Evolutionary conservation across 2,329 filamentous ascomycete species (phyloP), one percentile per base, ranked within the genome.

Genomic region (Neoarthrinium moseri): DNA sequence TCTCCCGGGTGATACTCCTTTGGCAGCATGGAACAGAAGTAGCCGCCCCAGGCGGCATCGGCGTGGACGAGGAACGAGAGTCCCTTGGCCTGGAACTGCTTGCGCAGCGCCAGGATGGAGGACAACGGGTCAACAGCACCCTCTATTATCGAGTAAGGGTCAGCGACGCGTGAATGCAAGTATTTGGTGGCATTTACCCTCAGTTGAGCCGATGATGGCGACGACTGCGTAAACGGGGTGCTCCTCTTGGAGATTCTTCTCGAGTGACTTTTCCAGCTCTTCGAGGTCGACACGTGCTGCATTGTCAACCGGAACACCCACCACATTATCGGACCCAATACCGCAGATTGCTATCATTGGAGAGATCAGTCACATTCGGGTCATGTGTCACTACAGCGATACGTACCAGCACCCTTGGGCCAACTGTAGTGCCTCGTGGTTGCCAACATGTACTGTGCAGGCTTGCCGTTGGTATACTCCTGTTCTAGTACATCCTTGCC

Each of bases 21-120:
- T 1, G 64, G 67, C 15, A 76, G 23, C 70, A 74, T 74, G 0
- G 67, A 66, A 21, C 63, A 62, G 45, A 76, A 77, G 44, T 77
- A 77, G 0, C 73, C 73, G 15, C 73, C 72, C 73, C 73, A 77
- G 1, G 73, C 72, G 0, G 71, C 73, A 48, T 76, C 73, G 1
- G 62, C 69, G 42, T 75, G 73, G 6, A 77, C 59, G 0, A 72
- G 46, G 41, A 75, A 76, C 0, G 71, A 73, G 0, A 76, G 53
- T 0, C 73, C 73, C 15, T 62, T 47, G 3, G 57, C 56, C 50
- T 74, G 69, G 39, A 69, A 69, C 17, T 63, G 53, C n/a, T 65
- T 58, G 4, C 73, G 66, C 5, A 75, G 52, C 1, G 56, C 51
- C 3, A 75, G 38, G 15, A 75, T 67, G 0, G 62, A 51, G 1